Base-by-base conservation (phyloP, 179 eudicot species). In the Heliamphora pulchella region DNA sequence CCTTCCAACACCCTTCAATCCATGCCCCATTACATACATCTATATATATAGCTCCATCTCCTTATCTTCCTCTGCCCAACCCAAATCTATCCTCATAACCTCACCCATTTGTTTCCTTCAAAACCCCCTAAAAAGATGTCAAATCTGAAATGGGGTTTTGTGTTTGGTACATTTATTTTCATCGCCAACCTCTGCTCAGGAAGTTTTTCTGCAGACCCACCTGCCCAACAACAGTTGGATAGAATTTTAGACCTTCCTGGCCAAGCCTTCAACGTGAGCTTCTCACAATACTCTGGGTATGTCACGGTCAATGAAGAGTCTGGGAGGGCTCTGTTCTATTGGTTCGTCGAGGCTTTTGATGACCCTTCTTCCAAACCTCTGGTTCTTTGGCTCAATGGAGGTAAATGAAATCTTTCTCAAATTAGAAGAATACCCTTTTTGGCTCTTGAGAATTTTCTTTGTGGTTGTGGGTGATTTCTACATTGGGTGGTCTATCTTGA, bases 311-410 rank as follows among this genome's bases (percentile, higher is more conserved):
- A 92, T 80, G 86, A 95, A 71, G 85, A 92, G 66, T 82, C 72
- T 88, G 97, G 97, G 75, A 95, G 98, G 79, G 84, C 91, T 0
- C 85, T 95, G 20, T 95, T 95, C 77, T 93, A 95, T 55, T 95
- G 98, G 98, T 86, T 95, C 69, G 84, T 85, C 85, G 98, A 95
- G 76, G 93, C 97, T 83, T 86, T 73, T 75, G 90, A 91, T 17
- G 90, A 92, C 55, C 91, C 98, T 76, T 77, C 89, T 82, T 87
- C 95, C 5, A 93, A 95, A 70, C 98, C 98, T 77, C 85, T 95
- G 63, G 82, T 95, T 84, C 88, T 95, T 80, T 95, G 98, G 98
- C 97, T 93, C 67, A 93, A 95, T 87, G 98, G 98, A 91, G 98
- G 98, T 82, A 41, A 80, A 31, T 31, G 31, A 31, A 31, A 64